phyloP scores from a whole-genome alignment of 2,329 filamentous ascomycete genomes.

The Neofusicoccum sp. region DNA sequence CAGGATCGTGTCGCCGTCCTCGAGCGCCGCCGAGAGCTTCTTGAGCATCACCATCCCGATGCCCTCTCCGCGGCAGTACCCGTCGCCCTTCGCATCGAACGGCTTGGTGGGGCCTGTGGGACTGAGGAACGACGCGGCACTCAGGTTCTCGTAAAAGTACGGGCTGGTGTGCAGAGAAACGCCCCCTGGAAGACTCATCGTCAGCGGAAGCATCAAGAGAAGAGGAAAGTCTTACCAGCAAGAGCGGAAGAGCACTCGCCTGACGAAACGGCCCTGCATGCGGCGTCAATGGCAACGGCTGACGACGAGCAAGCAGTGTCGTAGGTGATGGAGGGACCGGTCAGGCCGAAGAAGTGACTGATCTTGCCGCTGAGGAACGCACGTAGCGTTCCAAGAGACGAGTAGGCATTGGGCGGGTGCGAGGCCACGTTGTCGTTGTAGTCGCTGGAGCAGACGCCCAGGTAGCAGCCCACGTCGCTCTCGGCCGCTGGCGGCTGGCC shows the following conservation, averaged over 20 bases:
- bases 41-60: constrained; percentile 51
- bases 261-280: constrained; percentile 25
- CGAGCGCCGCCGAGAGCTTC: constrained; percentile 46
- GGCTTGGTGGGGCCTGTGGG: constrained; percentile 47
- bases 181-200: constrained; percentile 12
- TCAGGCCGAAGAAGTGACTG: constrained; percentile 21
- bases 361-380: constrained; percentile 20
- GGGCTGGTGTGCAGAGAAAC: constrained; percentile 31
- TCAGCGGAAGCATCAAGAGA: constrained; percentile 21
- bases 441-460: constrained; percentile 32
- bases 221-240: constrained; percentile 36
- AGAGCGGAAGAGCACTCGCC: constrained; percentile 34
- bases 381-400: constrained; percentile 21
- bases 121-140: constrained; percentile 42
- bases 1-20: constrained; percentile 48
- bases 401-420: constrained; percentile 31
- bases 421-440: constrained; percentile 36
- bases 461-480: constrained; percentile 32
- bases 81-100: constrained; percentile 38
- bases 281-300: constrained; percentile 26
- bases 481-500: constrained; percentile 23
- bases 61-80: constrained; percentile 54
- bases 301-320: constrained; percentile 30
- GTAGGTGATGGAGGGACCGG: constrained; percentile 20
- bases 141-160: constrained; percentile 33